phyloP scores from a whole-genome alignment of 164 flowering plant species.

The Sextonia rubra region DNA sequence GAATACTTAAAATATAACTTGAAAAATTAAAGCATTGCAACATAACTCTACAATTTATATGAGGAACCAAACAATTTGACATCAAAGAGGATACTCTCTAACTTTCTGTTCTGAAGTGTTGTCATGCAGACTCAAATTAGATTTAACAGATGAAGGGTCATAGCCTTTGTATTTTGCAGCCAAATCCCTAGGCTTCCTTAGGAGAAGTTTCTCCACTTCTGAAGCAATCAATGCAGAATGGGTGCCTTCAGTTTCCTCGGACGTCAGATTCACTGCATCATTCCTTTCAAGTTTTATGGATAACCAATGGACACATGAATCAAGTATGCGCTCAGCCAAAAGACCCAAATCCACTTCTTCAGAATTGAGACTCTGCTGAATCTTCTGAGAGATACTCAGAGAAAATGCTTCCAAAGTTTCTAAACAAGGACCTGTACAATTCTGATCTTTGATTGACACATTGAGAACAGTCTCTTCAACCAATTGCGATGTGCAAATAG shows the following conservation, averaged over 20 bases:
- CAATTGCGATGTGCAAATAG: slow-evolving; percentile 32
- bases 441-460: slow-evolving; percentile 31
- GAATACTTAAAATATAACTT: slow-evolving; percentile 21
- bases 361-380: slow-evolving; percentile 56
- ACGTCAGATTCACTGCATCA: slow-evolving; percentile 19
- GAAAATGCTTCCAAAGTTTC: slow-evolving; percentile 40
- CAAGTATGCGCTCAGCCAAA: slow-evolving; percentile 72
- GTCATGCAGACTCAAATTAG: slow-evolving; percentile 20
- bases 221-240: slow-evolving; percentile 21
- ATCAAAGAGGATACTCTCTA: slow-evolving; percentile 74
- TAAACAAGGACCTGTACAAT: slow-evolving; percentile 20
- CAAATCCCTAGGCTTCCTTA: slow-evolving; percentile 67
- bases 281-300: slow-evolving; percentile 26
- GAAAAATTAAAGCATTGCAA: background rate
- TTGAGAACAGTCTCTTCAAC: slow-evolving; percentile 28
- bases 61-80: background rate
- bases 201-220: slow-evolving; percentile 45
- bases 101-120: slow-evolving; percentile 36
- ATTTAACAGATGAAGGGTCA: slow-evolving; percentile 19
- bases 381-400: slow-evolving; percentile 40
- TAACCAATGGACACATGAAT: slow-evolving; percentile 49
- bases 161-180: slow-evolving; percentile 31
- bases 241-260: slow-evolving; percentile 19
- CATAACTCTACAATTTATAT: background rate
- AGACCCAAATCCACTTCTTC: slow-evolving; percentile 63